Conservation (phyloP, 2,329 filamentous ascomycete genomes). For the Cryphonectria naterciae region DNA sequence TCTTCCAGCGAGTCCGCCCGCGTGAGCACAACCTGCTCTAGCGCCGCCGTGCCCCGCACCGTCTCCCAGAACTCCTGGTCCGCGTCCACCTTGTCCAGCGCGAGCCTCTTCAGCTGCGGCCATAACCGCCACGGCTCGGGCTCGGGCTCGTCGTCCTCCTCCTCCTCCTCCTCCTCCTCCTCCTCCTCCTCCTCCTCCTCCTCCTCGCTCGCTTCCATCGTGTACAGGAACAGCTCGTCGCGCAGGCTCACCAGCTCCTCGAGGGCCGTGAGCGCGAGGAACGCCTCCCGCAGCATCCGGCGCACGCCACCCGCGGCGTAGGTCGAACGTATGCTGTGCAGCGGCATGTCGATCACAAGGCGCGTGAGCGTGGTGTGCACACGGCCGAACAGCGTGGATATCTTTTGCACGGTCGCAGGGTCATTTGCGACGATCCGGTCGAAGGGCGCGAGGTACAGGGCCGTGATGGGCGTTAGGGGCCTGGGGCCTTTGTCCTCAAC, state of each 20-base stretch:
- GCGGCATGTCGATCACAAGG: conserved; percentile 53
- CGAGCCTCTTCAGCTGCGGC: conserved; percentile 47
- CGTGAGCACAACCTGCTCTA: conserved; percentile 50
- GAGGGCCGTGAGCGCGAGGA: conserved; percentile 46
- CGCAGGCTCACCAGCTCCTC: conserved; percentile 54
- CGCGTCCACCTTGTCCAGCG: conserved; percentile 47
- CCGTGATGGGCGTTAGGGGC: conserved; percentile 41
- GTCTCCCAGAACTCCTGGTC: conserved; percentile 44
- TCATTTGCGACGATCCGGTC: conserved; percentile 42
- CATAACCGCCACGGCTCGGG: conserved; percentile 48
- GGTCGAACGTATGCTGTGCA: conserved; percentile 46
- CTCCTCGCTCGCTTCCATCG: conserved; percentile 32
- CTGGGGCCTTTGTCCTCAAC: background rate
- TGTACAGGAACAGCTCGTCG: conserved; percentile 49
- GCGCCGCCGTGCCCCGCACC: conserved; percentile 41
- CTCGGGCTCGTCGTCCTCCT: conserved; percentile 7
- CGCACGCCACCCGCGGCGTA: conserved; percentile 47
- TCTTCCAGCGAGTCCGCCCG: conserved; percentile 39
- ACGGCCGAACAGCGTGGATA: conserved; percentile 48
- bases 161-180: conserved; percentile 24
- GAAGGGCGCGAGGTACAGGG: conserved; percentile 48
- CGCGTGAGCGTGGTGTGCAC: conserved; percentile 46
- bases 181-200: conserved; percentile 9
- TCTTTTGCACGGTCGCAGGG: conserved; percentile 44
- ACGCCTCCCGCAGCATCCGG: conserved; percentile 49